phyloP scores from a whole-genome alignment of 2,329 filamentous ascomycete species.

The Chrysoporthe puriensis region DNA sequence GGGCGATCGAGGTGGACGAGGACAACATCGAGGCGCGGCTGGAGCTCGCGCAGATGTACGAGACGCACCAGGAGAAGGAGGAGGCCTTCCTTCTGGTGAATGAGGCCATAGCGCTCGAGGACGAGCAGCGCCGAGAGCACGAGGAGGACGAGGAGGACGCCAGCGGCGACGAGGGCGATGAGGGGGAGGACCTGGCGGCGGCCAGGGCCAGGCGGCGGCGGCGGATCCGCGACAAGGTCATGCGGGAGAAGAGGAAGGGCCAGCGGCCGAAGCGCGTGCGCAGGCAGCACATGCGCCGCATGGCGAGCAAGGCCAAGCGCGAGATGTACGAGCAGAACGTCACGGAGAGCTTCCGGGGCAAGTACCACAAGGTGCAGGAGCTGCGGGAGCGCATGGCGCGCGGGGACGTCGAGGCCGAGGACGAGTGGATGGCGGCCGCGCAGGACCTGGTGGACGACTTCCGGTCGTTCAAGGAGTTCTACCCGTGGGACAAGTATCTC shows the following conservation, averaged over 20 bases:
- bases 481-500: slow-evolving; percentile 68
- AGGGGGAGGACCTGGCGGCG: slow-evolving; percentile 38
- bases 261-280: slow-evolving; percentile 23
- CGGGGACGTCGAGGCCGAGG: slow-evolving; percentile 48
- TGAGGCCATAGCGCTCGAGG: slow-evolving; percentile 70
- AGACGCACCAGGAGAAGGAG: slow-evolving; percentile 71
- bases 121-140: slow-evolving; percentile 43
- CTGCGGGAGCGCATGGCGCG: slow-evolving; percentile 47
- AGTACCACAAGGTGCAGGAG: slow-evolving; percentile 49
- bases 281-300: slow-evolving; percentile 28
- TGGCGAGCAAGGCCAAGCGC: slow-evolving; percentile 35
- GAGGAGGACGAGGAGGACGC: slow-evolving; percentile 32
- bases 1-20: slow-evolving; percentile 72
- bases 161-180: slow-evolving; percentile 31
- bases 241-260: slow-evolving; percentile 28
- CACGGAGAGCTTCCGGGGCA: slow-evolving; percentile 35
- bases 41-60: slow-evolving; percentile 83
- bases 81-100: slow-evolving; percentile 78
- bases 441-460: slow-evolving; percentile 66
- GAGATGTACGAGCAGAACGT: slow-evolving; percentile 36
- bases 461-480: slow-evolving; percentile 65
- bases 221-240: slow-evolving; percentile 36
- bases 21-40: slow-evolving; percentile 76
- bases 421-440: slow-evolving; percentile 61
- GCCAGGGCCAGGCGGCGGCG: slow-evolving; percentile 29